phyloP scores from a whole-genome alignment of 768 basidiomycete species.

The Clavulina sp. region DNA sequence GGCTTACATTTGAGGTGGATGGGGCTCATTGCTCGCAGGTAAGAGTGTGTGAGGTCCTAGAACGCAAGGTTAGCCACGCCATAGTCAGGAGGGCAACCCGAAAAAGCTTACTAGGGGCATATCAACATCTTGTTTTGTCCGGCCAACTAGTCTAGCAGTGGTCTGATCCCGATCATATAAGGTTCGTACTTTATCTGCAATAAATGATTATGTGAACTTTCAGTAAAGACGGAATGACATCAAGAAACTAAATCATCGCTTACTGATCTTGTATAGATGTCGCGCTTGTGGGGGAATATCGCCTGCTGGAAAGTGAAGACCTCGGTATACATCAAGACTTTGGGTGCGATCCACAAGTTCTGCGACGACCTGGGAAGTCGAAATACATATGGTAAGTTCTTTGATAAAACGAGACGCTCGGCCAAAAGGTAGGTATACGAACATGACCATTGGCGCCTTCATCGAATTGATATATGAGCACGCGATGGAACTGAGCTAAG shows the following conservation, averaged over 20 bases:
- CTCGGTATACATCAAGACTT: slow-evolving; percentile 54
- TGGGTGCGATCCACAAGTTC: slow-evolving; percentile 65
- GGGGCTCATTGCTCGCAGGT: slow-evolving; percentile 69
- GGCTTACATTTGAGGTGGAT: slow-evolving; percentile 60
- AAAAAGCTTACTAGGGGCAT: too few species aligned
- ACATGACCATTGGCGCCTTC: slow-evolving; percentile 59
- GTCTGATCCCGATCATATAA: slow-evolving; percentile 56
- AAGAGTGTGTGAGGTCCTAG: slow-evolving; percentile 79
- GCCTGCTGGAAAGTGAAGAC: slow-evolving; percentile 49
- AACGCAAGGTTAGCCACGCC: too few species aligned
- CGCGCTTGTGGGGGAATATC: slow-evolving; percentile 61
- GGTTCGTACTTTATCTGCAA: slow-evolving; percentile 55
- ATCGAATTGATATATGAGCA: slow-evolving; percentile 70
- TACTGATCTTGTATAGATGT: slow-evolving; percentile 51
- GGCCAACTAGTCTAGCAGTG: slow-evolving; percentile 56
- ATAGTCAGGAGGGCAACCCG: too few species aligned
- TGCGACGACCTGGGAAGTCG: slow-evolving; percentile 38
- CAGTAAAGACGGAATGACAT: too few species aligned
- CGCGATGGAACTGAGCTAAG: slow-evolving; percentile 64
- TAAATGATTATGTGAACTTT: not conserved
- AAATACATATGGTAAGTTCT: too few species aligned
- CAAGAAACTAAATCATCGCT: too few species aligned
- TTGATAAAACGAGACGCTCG: too few species aligned
- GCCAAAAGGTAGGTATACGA: slow-evolving; percentile 21
- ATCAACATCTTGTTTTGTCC: slow-evolving; percentile 43